Percentiles rank a stretch among this genome's conserved stretches.
phyloP scores from a whole-genome alignment of 352 stramenopile species.

The Phytopythium boreale region DNA sequence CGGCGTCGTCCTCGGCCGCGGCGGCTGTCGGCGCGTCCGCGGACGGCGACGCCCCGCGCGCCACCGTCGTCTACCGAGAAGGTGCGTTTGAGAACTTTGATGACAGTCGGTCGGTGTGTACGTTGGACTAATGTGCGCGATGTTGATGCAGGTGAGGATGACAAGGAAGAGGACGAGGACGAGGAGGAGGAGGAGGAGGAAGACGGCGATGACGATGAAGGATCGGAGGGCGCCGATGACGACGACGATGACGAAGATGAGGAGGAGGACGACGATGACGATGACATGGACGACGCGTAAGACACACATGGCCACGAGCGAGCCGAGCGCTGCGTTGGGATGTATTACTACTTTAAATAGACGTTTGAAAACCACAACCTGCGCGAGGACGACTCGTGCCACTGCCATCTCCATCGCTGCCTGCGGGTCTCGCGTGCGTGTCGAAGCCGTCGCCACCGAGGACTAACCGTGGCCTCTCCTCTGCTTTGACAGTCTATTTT shows the following conservation, averaged over 20 bases:
- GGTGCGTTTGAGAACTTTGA: constrained; percentile 13
- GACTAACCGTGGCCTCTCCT: neutral
- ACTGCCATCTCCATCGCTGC: too few species aligned
- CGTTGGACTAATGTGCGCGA: constrained; percentile 3
- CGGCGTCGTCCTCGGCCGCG: constrained; percentile 11
- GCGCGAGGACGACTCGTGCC: too few species aligned
- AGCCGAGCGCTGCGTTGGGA: neutral
- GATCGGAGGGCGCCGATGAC: constrained; percentile 32
- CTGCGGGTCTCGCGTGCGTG: too few species aligned
- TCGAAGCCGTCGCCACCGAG: too few species aligned
- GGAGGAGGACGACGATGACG: constrained; percentile 38
- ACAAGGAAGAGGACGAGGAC: constrained; percentile 21
- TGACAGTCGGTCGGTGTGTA: neutral
- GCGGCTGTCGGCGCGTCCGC: constrained; percentile 18
- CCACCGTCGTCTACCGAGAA: constrained; percentile 69
- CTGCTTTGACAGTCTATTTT: neutral
- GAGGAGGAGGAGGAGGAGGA: constrained; percentile 26
- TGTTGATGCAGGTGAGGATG: constrained; percentile 20
- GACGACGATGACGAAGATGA: constrained; percentile 55
- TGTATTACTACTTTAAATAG: constrained; percentile 4
- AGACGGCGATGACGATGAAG: constrained; percentile 14
- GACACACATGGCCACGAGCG: constrained; percentile 7
- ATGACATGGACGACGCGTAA: constrained; percentile 27
- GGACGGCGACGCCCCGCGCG: constrained; percentile 42
- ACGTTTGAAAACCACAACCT: neutral